These are phyloP conservation scores for Dactylellina drechsleri DNA, from an alignment of 2,329 filamentous ascomycete species.

Conservation along the genomic window DNA sequence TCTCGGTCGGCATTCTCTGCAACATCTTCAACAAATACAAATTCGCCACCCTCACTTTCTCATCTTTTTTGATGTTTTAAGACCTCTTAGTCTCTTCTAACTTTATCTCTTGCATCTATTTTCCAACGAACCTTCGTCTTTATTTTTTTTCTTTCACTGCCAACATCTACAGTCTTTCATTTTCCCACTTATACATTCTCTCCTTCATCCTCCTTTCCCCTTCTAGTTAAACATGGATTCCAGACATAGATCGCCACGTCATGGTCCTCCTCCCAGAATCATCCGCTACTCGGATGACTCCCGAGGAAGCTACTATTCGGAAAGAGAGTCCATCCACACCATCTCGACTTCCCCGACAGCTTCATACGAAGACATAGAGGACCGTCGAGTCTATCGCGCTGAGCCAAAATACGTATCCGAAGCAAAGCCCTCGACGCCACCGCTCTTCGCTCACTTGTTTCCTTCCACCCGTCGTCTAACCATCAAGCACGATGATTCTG, in stretches of 20 bases:
- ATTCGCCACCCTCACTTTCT: neutral
- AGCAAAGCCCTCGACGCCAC: constrained; percentile 79
- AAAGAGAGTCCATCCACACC: constrained; percentile 39
- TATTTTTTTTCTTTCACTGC: constrained; percentile 2
- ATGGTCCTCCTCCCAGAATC: constrained; percentile 37
- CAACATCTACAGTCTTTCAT: neutral
- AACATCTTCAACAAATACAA: constrained; percentile 6
- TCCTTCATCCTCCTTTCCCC: neutral
- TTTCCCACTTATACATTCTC: neutral
- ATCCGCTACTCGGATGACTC: constrained; percentile 52
- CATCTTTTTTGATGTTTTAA: neutral
- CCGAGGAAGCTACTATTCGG: constrained; percentile 51
- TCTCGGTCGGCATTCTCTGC: constrained; percentile 13
- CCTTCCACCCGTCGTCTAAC: constrained; percentile 82
- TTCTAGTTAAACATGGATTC: constrained; percentile 39
- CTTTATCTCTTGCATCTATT: neutral
- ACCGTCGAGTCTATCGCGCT: constrained; percentile 39
- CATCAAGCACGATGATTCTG: constrained; percentile 90
- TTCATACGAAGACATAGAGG: constrained; percentile 45
- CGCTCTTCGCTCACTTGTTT: constrained; percentile 85
- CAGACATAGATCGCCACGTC: constrained; percentile 14
- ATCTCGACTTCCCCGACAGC: constrained; percentile 50
- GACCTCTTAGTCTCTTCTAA: neutral
- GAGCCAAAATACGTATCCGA: constrained; percentile 63
- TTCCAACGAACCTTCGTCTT: neutral